A percentile compares a stretch with the other conserved stretches of the same genome.
phyloP scores from a whole-genome alignment of 345 rosid genomes.

The Populus deltoides region DNA sequence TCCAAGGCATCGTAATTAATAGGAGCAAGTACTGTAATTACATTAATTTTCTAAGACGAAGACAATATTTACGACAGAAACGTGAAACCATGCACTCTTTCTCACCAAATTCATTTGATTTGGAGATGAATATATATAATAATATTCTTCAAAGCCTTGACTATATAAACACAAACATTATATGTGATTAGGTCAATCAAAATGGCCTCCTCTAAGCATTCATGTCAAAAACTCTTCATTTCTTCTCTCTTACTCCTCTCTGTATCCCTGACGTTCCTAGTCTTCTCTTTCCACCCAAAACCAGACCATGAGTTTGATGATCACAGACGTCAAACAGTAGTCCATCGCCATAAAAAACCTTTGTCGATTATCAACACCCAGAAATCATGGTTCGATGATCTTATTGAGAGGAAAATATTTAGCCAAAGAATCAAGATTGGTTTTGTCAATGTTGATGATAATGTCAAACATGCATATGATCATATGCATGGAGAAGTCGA shows the following conservation, averaged over 20 bases:
- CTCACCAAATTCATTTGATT: not conserved
- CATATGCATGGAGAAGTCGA: constrained; percentile 11
- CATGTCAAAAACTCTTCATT: constrained; percentile 36
- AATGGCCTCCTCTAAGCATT: constrained; percentile 40
- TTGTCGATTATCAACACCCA: not conserved
- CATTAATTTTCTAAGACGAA: not conserved
- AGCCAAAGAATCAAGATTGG: constrained; percentile 47
- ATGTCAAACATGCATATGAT: constrained; percentile 12
- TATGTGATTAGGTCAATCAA: not conserved
- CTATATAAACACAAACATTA: not conserved
- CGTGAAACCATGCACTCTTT: not conserved
- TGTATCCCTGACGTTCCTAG: constrained; percentile 30
- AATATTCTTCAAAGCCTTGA: not conserved
- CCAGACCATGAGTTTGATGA: not conserved
- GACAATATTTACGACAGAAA: not conserved
- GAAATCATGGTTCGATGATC: constrained; percentile 43
- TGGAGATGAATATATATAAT: not conserved
- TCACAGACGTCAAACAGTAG: not conserved
- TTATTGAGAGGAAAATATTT: constrained; percentile 28
- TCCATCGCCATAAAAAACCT: not conserved
- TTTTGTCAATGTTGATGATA: constrained; percentile 42
- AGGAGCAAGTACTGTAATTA: too few relatives aligned
- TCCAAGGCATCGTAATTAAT: too few relatives aligned
- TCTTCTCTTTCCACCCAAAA: constrained; percentile 29
- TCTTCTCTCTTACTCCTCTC: constrained; percentile 45